These are phyloP conservation scores for Pholiota molesta DNA, from an alignment of 768 basidiomycete genomes.

Conservation along the genomic window DNA sequence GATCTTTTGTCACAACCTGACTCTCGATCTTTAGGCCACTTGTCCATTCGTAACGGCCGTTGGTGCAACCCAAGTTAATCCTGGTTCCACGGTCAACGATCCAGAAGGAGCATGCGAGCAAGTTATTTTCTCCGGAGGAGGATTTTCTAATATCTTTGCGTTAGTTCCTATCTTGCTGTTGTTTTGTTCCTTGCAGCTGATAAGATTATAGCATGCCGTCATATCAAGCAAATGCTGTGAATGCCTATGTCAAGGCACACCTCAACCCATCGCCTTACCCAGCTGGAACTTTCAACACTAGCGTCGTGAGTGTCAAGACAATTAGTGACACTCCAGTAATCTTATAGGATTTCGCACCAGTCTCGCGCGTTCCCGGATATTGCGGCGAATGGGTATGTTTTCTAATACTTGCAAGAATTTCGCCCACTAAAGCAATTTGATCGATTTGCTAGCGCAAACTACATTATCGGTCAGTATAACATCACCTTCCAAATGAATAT, in stretches of 20 bases:
- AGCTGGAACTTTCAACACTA: constrained; percentile 46
- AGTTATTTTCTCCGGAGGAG: constrained; percentile 53
- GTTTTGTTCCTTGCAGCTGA: neutral
- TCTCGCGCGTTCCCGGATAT: constrained; percentile 53
- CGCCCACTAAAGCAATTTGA: neutral
- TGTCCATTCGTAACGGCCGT: constrained; percentile 57
- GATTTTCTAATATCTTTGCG: constrained; percentile 50
- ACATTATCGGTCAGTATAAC: constrained; percentile 35
- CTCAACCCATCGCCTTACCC: constrained; percentile 40
- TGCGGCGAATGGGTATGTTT: constrained; percentile 46
- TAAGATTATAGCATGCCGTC: constrained; percentile 36
- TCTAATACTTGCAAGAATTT: neutral
- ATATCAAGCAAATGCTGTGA: constrained; percentile 48
- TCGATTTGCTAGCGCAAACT: constrained; percentile 35
- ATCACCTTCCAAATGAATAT: neutral
- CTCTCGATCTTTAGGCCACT: constrained; percentile 29
- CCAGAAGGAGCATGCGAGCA: constrained; percentile 48
- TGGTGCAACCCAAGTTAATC: constrained; percentile 52
- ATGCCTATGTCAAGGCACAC: constrained; percentile 37
- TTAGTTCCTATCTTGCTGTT: constrained; percentile 14
- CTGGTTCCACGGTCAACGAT: constrained; percentile 44
- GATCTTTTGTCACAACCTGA: neutral
- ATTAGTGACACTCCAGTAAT: neutral
- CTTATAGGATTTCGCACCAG: constrained; percentile 24
- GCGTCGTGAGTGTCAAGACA: constrained; percentile 31